Evolutionary conservation across 176 grass and related monocot genomes (phyloP), one percentile per base, ranked within the genome.

Genomic region (Bolboschoenus planiculmis): DNA sequence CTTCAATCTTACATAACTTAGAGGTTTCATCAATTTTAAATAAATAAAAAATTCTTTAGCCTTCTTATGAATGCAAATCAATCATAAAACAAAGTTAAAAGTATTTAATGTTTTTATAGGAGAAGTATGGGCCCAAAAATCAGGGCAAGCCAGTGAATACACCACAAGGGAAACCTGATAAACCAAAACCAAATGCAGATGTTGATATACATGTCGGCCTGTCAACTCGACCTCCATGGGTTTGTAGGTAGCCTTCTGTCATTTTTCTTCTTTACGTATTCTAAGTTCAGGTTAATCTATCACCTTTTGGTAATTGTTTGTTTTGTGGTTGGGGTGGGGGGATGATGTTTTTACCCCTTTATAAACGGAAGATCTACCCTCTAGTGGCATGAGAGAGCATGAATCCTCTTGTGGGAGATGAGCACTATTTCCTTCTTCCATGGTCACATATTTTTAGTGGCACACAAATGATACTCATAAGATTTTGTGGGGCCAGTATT

Each of bases 71-170:
- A 72, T 72, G 67, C 18, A 29, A 27, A 29, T 47, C 1, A 48
- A 53, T 53, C 5, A 3, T 50, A 15, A 47, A 48, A 48, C 7
- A 18, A 5, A 60, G 0, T 77, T 79, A 61, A 18, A 78, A 0
- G 24, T 36, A 68, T 21, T 81, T 37, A 65, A 51, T 23, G 40
- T 40, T 11, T 61, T 84, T 90, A 53, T 82, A 98, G 96, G 96
- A 95, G 56, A 98, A 98, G 83, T 98, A 95, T 79, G 96, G 96
- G n/a, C 96, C 96, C n/a, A 98, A 98, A 83, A 90, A 85, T 85
- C 84, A 89, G 67, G 92, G 67, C 48, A 98, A 92, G 29, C 54
- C 86, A 13, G 86, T 86, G 59, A 68, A 15, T 26, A 87, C 79
- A 57, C 26, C 62, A 2, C 90, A 88, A 82, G 79, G 35, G 56